phyloP scores from a whole-genome alignment of 805 yeast species.

The Metschnikowia sp. region DNA sequence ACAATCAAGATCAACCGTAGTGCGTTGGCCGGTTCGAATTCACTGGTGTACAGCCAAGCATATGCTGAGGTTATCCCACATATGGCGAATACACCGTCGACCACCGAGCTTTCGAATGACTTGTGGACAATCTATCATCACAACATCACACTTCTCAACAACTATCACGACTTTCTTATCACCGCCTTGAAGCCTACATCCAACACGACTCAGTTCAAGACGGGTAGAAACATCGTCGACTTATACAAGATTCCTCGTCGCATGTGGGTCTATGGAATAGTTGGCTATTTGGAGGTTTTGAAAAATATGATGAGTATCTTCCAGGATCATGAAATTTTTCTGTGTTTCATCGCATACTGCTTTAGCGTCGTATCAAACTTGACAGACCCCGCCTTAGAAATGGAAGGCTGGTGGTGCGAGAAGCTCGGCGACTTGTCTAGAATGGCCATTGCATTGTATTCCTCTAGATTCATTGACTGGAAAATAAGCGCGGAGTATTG shows the following conservation, averaged over 20 bases:
- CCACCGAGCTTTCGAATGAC: constrained; percentile 54
- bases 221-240: constrained; percentile 75
- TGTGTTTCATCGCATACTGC: constrained; percentile 70
- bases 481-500: constrained; percentile 77
- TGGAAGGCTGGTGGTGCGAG: constrained; percentile 79
- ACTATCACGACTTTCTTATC: constrained; percentile 67
- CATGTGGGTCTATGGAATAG: constrained; percentile 84
- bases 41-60: constrained; percentile 19
- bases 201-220: constrained; percentile 50
- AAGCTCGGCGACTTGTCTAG: constrained; percentile 81
- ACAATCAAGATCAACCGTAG: constrained; percentile 45
- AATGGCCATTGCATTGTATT: constrained; percentile 83
- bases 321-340: constrained; percentile 74
- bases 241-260: constrained; percentile 75
- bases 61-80: constrained; percentile 9
- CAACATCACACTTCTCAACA: constrained; percentile 61
- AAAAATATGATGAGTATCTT: constrained; percentile 71
- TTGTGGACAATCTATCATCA: constrained; percentile 71
- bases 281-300: constrained; percentile 72
- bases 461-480: constrained; percentile 83
- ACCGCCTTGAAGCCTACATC: constrained; percentile 65
- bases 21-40: constrained; percentile 35
- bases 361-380: constrained; percentile 56
- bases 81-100: constrained; percentile 24
- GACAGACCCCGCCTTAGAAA: constrained; percentile 52